A percentile compares a stretch with the other conserved stretches of the same genome.
Evolutionary conservation across 257 asterid genomes (phyloP).

Genomic region (Solanum chiquidenum): DNA sequence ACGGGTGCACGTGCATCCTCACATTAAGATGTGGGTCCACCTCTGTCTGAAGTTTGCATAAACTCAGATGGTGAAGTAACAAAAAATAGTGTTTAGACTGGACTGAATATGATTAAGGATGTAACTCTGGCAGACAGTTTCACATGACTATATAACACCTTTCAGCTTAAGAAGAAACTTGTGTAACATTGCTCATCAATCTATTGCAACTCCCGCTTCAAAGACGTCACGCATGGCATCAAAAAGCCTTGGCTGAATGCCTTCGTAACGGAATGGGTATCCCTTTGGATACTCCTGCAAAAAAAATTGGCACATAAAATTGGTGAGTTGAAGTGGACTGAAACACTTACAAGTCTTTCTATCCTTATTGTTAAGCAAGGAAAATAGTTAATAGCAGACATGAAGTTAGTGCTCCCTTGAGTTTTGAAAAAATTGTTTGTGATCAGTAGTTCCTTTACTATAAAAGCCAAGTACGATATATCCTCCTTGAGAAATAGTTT

Average conservation of each 20-base stretch:
- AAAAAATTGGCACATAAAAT: neutral
- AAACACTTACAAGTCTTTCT: neutral
- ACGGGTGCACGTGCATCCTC: neutral
- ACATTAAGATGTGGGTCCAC: too few relatives aligned
- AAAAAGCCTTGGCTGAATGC: slow-evolving; percentile 3
- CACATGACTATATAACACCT: neutral
- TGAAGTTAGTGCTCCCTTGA: neutral
- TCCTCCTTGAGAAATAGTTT: neutral
- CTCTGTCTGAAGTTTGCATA: neutral
- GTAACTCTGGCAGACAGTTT: neutral
- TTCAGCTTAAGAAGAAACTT: neutral
- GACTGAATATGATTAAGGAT: neutral
- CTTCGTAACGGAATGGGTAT: neutral
- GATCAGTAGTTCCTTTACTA: neutral
- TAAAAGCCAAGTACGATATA: neutral
- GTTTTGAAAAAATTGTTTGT: neutral
- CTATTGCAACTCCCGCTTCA: slow-evolving; percentile 22
- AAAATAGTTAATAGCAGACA: neutral
- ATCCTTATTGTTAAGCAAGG: neutral
- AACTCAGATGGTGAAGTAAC: neutral
- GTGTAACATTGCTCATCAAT: neutral
- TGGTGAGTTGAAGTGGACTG: neutral
- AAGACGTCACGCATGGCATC: slow-evolving; percentile 31
- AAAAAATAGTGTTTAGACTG: neutral
- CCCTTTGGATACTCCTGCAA: neutral